phyloP scores from a whole-genome alignment of 768 basidiomycete species.

The Daedaleopsis sinensis region DNA sequence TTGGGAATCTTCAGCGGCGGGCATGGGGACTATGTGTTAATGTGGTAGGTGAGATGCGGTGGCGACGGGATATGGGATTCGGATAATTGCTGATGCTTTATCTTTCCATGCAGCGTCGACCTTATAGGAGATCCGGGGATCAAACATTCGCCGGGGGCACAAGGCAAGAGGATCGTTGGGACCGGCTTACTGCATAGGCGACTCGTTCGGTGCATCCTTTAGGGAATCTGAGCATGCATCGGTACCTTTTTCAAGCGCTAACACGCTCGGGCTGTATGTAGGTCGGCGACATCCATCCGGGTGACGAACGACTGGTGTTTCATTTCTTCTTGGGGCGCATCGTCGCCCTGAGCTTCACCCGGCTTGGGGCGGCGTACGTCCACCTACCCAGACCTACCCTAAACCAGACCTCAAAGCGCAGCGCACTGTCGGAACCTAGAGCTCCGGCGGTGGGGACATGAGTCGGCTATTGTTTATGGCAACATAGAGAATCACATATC shows the following conservation, averaged over 20 bases:
- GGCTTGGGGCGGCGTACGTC: background rate
- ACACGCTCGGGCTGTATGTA: background rate
- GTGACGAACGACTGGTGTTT: background rate
- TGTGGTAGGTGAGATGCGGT: background rate
- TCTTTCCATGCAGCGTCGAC: background rate
- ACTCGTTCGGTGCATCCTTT: background rate
- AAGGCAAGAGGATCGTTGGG: background rate
- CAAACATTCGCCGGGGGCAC: background rate
- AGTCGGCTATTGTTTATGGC: too few species aligned
- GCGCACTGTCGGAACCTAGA: too few species aligned
- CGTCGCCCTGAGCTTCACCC: background rate
- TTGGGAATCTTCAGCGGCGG: background rate
- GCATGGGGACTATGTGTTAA: conserved; percentile 3
- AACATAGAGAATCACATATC: too few species aligned
- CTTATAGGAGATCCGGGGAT: conserved; percentile 4
- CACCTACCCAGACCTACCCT: background rate
- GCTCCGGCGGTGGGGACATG: too few species aligned
- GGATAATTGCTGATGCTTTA: background rate
- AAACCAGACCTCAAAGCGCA: too few species aligned
- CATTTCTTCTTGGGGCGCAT: background rate
- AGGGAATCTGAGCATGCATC: background rate
- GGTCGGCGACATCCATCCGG: background rate
- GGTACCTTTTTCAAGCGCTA: background rate
- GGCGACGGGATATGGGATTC: background rate
- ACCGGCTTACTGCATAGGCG: background rate